Evolutionary conservation across 2,329 filamentous ascomycete species (phyloP).

Genomic region (Colletotrichum phormii): DNA sequence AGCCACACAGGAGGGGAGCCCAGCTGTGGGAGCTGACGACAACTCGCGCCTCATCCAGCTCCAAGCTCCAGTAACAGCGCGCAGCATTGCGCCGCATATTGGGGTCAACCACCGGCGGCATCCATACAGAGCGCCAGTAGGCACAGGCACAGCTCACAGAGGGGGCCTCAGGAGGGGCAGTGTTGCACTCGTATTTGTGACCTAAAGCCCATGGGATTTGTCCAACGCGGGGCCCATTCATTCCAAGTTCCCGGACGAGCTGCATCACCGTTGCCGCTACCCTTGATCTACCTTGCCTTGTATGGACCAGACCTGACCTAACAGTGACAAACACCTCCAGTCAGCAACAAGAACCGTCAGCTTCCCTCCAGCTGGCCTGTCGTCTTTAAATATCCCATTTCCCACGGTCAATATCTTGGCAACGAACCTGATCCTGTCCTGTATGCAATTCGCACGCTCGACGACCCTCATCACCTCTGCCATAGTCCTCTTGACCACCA

Average conservation of each 20-base stretch:
- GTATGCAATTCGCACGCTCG: slow-evolving; percentile 34
- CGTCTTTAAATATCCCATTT: background rate
- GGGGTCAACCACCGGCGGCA: background rate
- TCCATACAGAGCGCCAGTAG: background rate
- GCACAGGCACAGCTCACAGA: background rate
- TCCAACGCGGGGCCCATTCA: slow-evolving; percentile 18
- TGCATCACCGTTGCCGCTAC: background rate
- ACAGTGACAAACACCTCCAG: background rate
- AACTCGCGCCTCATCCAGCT: slow-evolving; percentile 24
- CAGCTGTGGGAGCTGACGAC: slow-evolving; percentile 27
- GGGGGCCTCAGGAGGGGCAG: slow-evolving; percentile 23
- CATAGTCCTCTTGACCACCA: slow-evolving; percentile 37
- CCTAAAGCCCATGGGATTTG: background rate
- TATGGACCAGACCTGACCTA: background rate
- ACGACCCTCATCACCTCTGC: slow-evolving; percentile 36
- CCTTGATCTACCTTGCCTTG: background rate
- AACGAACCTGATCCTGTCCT: background rate
- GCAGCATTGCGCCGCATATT: slow-evolving; percentile 10
- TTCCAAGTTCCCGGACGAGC: background rate
- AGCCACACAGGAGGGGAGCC: background rate
- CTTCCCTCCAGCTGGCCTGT: background rate
- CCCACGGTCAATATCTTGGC: background rate
- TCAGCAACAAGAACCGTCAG: slow-evolving; percentile 16
- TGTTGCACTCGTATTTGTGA: slow-evolving; percentile 7
- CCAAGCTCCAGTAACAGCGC: slow-evolving; percentile 21